These are phyloP conservation scores for Hanseniaspora sp. DNA, from an alignment of 1,139 yeast species.

Conservation along the genomic window DNA sequence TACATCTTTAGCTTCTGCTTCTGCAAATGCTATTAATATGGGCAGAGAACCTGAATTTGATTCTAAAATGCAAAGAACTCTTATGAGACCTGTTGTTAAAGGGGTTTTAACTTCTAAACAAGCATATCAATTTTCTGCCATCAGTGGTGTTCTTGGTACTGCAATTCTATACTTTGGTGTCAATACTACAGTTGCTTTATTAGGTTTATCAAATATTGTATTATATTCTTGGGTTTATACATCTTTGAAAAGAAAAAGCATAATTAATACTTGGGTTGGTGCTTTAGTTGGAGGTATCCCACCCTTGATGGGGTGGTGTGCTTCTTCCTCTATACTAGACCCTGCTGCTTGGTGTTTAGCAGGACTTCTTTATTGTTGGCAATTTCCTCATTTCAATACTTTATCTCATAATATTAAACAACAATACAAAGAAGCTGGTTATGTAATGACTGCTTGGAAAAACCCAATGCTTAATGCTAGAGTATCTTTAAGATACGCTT, in stretches of 20 bases:
- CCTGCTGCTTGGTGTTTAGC: slow-evolving; percentile 97
- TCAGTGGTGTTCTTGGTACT: slow-evolving; percentile 62
- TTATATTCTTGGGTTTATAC: slow-evolving; percentile 87
- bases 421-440: slow-evolving; percentile 86
- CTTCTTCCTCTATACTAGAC: slow-evolving; percentile 65
- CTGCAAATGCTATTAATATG: slow-evolving; percentile 96
- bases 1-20: slow-evolving; percentile 76
- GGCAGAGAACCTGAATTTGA: slow-evolving; percentile 91
- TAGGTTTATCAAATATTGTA: slow-evolving; percentile 68
- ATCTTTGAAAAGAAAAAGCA: slow-evolving; percentile 71
- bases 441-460: slow-evolving; percentile 90
- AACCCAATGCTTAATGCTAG: slow-evolving; percentile 88
- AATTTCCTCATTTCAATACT: slow-evolving; percentile 94
- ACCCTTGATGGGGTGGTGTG: slow-evolving; percentile 99
- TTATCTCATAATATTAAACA: slow-evolving; percentile 77
- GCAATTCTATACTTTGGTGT: slow-evolving; percentile 65
- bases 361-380: slow-evolving; percentile 89
- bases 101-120: slow-evolving; percentile 65
- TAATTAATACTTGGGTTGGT: slow-evolving; percentile 94
- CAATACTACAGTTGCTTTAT: slow-evolving; percentile 66
- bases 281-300: slow-evolving; percentile 97
- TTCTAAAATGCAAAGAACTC: slow-evolving; percentile 76
- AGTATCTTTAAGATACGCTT: slow-evolving; percentile 78
- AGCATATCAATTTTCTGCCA: slow-evolving; percentile 70
- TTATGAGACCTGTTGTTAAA: slow-evolving; percentile 79